Percentiles rank a stretch among this genome's conserved stretches.
These are phyloP conservation scores for Apiotrichum montevideense DNA, from an alignment of 1,284 basidiomycete genomes.

Conservation along the genomic window DNA sequence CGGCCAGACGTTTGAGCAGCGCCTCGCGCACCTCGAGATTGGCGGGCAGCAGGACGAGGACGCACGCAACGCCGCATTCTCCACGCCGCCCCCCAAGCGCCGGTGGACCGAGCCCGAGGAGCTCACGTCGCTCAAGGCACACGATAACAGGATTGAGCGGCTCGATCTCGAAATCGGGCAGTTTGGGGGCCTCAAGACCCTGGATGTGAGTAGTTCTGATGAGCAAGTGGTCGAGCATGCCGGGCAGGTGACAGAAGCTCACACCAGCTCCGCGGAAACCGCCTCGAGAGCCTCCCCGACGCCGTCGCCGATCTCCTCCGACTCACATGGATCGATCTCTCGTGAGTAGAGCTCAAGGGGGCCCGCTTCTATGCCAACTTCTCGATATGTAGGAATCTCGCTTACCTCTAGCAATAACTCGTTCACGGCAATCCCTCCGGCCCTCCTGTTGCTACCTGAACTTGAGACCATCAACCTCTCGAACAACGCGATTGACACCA, in stretches of 20 bases:
- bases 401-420: conserved; percentile 31
- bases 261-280: conserved; percentile 32
- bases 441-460: conserved; percentile 39
- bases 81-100: conserved; percentile 15
- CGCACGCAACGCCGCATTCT: conserved; percentile 14
- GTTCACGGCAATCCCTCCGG: conserved; percentile 31
- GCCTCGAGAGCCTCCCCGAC: conserved; percentile 31
- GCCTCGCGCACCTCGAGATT: conserved; percentile 1
- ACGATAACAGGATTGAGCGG: conserved; percentile 28
- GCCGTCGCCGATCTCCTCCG: conserved; percentile 42
- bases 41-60: conserved; percentile 12
- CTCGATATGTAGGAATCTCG: not conserved
- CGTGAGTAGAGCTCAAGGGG: conserved; percentile 27
- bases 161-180: conserved; percentile 42
- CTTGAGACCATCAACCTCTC: conserved; percentile 40
- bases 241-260: not conserved
- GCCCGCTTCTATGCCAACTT: not conserved
- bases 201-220: conserved; percentile 35
- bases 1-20: not conserved
- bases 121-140: conserved; percentile 30
- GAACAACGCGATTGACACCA: conserved; percentile 30
- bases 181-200: conserved; percentile 39
- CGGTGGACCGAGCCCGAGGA: conserved; percentile 42
- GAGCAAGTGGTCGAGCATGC: too few relatives aligned
- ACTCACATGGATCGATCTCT: conserved; percentile 37